Conservation (phyloP, 129 eudicot species). For the Pulicaria dysenterica region DNA sequence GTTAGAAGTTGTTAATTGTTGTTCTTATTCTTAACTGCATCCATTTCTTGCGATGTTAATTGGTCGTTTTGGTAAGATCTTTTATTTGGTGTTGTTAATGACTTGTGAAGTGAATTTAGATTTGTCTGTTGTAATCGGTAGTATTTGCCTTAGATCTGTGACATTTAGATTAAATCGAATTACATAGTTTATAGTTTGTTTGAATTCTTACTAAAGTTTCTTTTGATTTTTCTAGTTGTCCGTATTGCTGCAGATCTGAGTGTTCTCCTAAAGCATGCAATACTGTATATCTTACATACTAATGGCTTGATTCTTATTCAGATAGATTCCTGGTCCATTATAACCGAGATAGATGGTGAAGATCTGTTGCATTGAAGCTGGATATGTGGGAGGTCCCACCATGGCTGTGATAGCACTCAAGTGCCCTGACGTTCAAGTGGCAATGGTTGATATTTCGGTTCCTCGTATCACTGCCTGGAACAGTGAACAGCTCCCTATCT, state of each 20-base stretch:
- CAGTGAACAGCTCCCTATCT: conserved; percentile 84
- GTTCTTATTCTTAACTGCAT: background rate
- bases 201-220: background rate
- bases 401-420: conserved; percentile 92
- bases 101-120: conserved; percentile 25
- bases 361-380: conserved; percentile 95
- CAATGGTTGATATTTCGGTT: conserved; percentile 74
- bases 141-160: conserved; percentile 27
- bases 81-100: background rate
- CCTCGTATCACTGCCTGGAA: conserved; percentile 94
- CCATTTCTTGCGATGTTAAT: background rate
- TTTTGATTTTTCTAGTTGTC: background rate
- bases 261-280: background rate
- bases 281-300: conserved; percentile 4
- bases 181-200: background rate
- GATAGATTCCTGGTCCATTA: conserved; percentile 8
- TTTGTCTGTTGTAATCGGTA: conserved; percentile 10
- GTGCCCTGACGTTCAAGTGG: conserved; percentile 78
- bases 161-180: background rate
- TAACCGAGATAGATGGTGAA: conserved; percentile 61
- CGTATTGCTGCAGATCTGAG: conserved; percentile 24
- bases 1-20: background rate
- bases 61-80: conserved; percentile 7
- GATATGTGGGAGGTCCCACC: conserved; percentile 93
- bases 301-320: conserved; percentile 1